Base-by-base conservation (phyloP, 129 eudicot genomes). In the Heracleum sosnowskyi region DNA sequence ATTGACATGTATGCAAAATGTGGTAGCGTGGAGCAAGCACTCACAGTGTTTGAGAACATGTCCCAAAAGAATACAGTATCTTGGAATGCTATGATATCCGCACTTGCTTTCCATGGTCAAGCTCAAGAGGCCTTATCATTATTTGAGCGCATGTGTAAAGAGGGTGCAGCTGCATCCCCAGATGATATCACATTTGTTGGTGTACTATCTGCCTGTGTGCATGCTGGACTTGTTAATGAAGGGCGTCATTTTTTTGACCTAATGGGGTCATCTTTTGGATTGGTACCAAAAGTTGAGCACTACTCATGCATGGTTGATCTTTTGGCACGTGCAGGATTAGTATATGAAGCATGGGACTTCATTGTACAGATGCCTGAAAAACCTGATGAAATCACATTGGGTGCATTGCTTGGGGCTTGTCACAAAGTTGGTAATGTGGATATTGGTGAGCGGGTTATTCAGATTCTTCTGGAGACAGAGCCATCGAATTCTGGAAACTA, bases 301-400 rank as follows among this genome's bases (percentile, higher is more conserved):
- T 92, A 85, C 79, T 88, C 97, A 39, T 92, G 96, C 84, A 88
- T 92, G 91, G 97, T 92, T 35, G 97, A 92, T 85, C 96, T 92
- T 82, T 79, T 90, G 75, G 89, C 97, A 69, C 87, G 97, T 79
- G 91, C 97, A 7, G 93, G 97, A 68, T 83, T 77, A 53, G 85
- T 92, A 35, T 73, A 85, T 29, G 97, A 92, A 76, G 97, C 97
- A 85, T 92, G 96, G 93, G 92, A 92, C 70, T 90, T 92, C 55
- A 85, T 90, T 47, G 85, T 88, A 68, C 84, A 82, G 83, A 92
- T 92, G 96, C 97, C 96, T 51, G 90, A 84, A 77, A 88, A 92
- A 72, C 96, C 97, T 10, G 97, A 90, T 72, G 96, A 90, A 84
- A 84, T 90, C 81, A 82, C 83, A 41, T 83, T 92, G 76, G 97